phyloP scores from a whole-genome alignment of 1,284 basidiomycete genomes.

The Coniferiporia weirii region DNA sequence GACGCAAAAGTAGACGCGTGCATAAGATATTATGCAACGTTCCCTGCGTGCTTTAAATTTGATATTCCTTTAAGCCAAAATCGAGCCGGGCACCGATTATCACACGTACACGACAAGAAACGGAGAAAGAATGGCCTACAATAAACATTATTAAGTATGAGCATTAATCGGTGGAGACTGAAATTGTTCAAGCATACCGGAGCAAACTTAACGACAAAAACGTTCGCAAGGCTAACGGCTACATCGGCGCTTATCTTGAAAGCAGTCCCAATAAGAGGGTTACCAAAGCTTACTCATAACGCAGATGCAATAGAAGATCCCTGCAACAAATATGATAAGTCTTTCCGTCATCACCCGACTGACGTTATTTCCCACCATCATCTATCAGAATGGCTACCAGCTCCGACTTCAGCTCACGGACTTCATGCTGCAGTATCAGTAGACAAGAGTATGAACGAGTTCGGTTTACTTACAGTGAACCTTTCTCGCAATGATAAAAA shows the following conservation, averaged over 20 bases:
- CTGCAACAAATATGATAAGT: neutral
- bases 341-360: neutral
- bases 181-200: constrained; percentile 1
- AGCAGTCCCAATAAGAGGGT: neutral
- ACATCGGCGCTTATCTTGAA: neutral
- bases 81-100: neutral
- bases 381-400: constrained; percentile 3
- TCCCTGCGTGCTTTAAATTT: constrained; percentile 6
- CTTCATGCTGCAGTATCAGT: neutral
- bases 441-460: neutral
- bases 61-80: neutral
- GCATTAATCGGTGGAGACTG: neutral
- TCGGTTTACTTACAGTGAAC: neutral
- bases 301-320: constrained; percentile 12
- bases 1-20: constrained; percentile 8
- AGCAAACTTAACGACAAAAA: constrained; percentile 11
- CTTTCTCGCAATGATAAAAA: constrained; percentile 11
- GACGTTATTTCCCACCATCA: constrained; percentile 1
- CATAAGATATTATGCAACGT: constrained; percentile 12
- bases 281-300: neutral
- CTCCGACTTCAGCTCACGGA: neutral
- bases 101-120: constrained; percentile 10
- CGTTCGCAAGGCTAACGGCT: constrained; percentile 8
- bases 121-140: constrained; percentile 7
- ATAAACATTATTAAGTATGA: neutral